Base-by-base conservation (phyloP, 257 asterid species). In the Solanum commersonii region DNA sequence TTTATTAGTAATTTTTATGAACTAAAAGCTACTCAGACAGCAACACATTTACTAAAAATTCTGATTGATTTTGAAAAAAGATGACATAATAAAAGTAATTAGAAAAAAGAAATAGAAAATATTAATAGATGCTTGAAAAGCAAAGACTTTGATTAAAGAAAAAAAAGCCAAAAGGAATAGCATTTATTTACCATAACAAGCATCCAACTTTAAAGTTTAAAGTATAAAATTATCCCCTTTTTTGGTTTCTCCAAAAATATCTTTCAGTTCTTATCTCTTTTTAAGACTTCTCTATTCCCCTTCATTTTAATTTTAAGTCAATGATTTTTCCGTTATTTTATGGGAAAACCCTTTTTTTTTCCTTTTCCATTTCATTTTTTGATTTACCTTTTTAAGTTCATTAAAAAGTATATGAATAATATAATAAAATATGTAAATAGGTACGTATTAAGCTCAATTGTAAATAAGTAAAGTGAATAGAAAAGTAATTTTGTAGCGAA, bases 131-230 rank as follows among this genome's bases (percentile, higher is more conserved):
- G 93, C 86, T 83, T 79, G 87, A 67, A 78, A 87, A 71, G 88
- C 85, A 52, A 82, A 77, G 92, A 84, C 88, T 84, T 88, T 40
- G 87, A 63, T 85, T 46, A 46, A 73, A 73, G 16, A 31, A 71
- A 79, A 60, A 37, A 86, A 78, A 88, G 87, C 90, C 72, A 88
- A 91, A 91, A 89, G 91, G 90, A 91, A 91, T 83, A 87, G 91
- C 90, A 89, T 90, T 82, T 90, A 68, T 89, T 81, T 90, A 44
- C 90, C 91, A 89, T 68, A 90, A 91, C 85, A 86, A 90, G 90
- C 91, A 91, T 90, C 90, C 87, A 71, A 68, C 93, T 89, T 78
- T 88, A 86, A 60, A 22, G 78, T 34, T 84, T 88, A 86, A 60
- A 60, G 78, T 34, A 88, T 85, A 65, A 85, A 68, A 87, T 90